Conservation (phyloP, 2,329 filamentous ascomycete genomes). For the Cadophora sp. region DNA sequence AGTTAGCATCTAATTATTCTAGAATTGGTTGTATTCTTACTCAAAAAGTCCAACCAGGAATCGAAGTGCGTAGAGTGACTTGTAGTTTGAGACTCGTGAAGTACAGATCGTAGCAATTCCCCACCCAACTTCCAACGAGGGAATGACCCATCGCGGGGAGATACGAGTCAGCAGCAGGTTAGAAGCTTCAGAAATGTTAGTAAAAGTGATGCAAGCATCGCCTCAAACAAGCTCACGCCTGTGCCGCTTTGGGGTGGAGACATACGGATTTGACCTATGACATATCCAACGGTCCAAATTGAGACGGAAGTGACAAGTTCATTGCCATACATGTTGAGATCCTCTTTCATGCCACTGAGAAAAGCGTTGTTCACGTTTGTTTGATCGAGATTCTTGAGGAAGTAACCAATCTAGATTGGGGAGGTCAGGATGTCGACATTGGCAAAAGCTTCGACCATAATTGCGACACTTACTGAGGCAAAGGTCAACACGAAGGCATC, state of each 20-base stretch:
- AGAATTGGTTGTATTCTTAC: conserved; percentile 30
- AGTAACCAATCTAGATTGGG: conserved; percentile 38
- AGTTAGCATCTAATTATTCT: conserved; percentile 17
- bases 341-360: conserved; percentile 52
- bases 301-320: conserved; percentile 59
- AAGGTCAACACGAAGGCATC: conserved; percentile 57
- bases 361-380: conserved; percentile 42
- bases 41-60: conserved; percentile 46
- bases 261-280: conserved; percentile 54
- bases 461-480: conserved; percentile 49
- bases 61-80: conserved; percentile 46
- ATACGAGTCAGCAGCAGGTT: conserved; percentile 59
- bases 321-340: conserved; percentile 55
- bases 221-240: too few relatives aligned
- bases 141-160: conserved; percentile 45
- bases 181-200: conserved; percentile 41
- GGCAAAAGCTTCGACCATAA: too few relatives aligned
- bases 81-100: conserved; percentile 43
- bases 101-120: conserved; percentile 36
- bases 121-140: conserved; percentile 38
- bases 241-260: too few relatives aligned
- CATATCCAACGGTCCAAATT: conserved; percentile 60
- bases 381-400: conserved; percentile 53
- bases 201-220: too few relatives aligned
- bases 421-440: not conserved